phyloP scores from a whole-genome alignment of 1,139 yeast genomes.

The Debaryomyces coudertii region DNA sequence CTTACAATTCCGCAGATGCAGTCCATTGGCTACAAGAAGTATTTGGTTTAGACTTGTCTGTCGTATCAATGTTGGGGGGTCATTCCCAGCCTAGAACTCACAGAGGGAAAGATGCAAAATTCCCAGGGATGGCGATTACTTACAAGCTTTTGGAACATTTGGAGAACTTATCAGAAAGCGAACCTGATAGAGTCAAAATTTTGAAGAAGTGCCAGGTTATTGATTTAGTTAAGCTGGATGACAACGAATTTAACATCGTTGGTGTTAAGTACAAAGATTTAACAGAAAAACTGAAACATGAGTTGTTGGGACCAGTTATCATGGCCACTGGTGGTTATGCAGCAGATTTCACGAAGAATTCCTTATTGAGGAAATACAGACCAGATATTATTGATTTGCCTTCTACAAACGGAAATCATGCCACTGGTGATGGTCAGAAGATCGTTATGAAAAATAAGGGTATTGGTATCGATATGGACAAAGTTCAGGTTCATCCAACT shows the following conservation, averaged over 20 bases:
- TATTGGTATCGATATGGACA: constrained; percentile 69
- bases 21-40: constrained; percentile 72
- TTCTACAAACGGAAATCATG: constrained; percentile 73
- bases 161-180: constrained; percentile 49
- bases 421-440: constrained; percentile 78
- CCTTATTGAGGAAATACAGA: constrained; percentile 55
- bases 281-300: constrained; percentile 34
- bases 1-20: constrained; percentile 59
- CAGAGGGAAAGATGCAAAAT: constrained; percentile 64
- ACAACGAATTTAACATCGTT: constrained; percentile 29
- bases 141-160: constrained; percentile 59
- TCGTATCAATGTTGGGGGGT: constrained; percentile 73
- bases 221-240: constrained; percentile 46
- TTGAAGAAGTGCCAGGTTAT: constrained; percentile 59
- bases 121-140: constrained; percentile 80
- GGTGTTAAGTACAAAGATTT: constrained; percentile 55
- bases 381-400: constrained; percentile 68
- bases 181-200: constrained; percentile 56
- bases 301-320: constrained; percentile 59
- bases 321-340: constrained; percentile 84
- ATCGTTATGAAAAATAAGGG: constrained; percentile 63
- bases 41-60: constrained; percentile 62
- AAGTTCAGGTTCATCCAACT: constrained; percentile 82
- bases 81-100: constrained; percentile 77
- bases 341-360: constrained; percentile 57